phyloP scores from a whole-genome alignment of 306 rosid species.

The Nissolia schottii region DNA sequence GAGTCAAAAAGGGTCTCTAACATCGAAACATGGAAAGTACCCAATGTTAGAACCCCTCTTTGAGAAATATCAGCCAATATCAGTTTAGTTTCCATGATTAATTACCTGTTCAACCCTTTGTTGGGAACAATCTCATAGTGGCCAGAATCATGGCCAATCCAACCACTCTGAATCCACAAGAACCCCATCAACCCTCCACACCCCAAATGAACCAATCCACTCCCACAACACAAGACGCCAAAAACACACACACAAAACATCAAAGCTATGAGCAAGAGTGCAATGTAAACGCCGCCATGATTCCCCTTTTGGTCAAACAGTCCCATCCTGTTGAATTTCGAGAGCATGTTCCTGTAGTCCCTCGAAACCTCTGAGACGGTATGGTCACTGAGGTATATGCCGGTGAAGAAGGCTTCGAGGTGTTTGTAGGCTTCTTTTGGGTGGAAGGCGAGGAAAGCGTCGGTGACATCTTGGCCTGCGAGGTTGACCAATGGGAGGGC shows the following conservation, averaged over 20 bases:
- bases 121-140: conserved; percentile 51
- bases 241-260: conserved; percentile 38
- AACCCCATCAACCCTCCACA: conserved; percentile 47
- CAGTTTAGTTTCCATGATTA: no score
- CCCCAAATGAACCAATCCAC: conserved; percentile 36
- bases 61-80: no score
- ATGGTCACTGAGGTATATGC: conserved; percentile 43
- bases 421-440: conserved; percentile 44
- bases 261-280: conserved; percentile 18
- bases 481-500: conserved; percentile 48
- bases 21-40: no score
- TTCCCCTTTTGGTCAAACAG: conserved; percentile 59
- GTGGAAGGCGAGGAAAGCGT: conserved; percentile 73
- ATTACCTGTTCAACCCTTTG: conserved; percentile 27
- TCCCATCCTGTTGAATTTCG: conserved; percentile 35
- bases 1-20: no score
- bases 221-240: conserved; percentile 45
- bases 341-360: conserved; percentile 44
- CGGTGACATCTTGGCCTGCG: conserved; percentile 81
- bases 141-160: conserved; percentile 77
- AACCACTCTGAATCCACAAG: conserved; percentile 68
- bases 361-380: conserved; percentile 54
- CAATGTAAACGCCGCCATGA: conserved; percentile 34
- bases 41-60: no score
- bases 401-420: conserved; percentile 47